A percentile compares a stretch with the other conserved stretches of the same genome.
These are phyloP conservation scores for Helotiales sp. DNA, from an alignment of 2,329 filamentous ascomycete genomes.

Conservation along the genomic window DNA sequence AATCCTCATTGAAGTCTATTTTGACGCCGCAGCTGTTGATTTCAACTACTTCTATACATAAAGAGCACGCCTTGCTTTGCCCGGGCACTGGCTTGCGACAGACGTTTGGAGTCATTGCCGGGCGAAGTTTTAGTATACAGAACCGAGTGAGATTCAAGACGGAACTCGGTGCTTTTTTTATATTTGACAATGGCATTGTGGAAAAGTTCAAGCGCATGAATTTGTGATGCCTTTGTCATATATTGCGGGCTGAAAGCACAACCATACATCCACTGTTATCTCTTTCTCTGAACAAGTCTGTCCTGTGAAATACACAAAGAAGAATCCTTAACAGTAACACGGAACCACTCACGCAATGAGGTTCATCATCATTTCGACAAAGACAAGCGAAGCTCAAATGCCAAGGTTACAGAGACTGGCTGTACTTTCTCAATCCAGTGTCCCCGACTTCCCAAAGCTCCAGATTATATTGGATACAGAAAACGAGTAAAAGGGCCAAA, in stretches of 20 bases:
- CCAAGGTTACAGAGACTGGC: neutral
- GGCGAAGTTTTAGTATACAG: neutral
- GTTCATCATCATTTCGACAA: neutral
- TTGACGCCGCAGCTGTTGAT: slow-evolving; percentile 9
- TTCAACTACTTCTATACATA: neutral
- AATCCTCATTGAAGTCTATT: slow-evolving; percentile 13
- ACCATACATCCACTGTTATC: neutral
- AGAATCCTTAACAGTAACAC: neutral
- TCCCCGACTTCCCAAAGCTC: neutral
- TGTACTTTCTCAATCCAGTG: neutral
- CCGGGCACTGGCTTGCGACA: neutral
- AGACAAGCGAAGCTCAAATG: neutral
- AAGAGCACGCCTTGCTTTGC: neutral
- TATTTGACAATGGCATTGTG: neutral
- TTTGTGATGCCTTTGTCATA: neutral
- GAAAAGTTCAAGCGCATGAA: neutral
- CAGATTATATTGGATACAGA: neutral
- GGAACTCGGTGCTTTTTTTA: neutral
- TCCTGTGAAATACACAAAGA: neutral
- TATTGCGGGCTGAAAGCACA: neutral
- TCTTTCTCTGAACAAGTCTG: neutral
- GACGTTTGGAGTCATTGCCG: neutral
- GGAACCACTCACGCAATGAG: neutral
- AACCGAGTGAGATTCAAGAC: neutral
- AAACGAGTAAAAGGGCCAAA: neutral